Evolutionary conservation across 177 flowering plant species (phyloP).

Genomic region (Viscum album): DNA sequence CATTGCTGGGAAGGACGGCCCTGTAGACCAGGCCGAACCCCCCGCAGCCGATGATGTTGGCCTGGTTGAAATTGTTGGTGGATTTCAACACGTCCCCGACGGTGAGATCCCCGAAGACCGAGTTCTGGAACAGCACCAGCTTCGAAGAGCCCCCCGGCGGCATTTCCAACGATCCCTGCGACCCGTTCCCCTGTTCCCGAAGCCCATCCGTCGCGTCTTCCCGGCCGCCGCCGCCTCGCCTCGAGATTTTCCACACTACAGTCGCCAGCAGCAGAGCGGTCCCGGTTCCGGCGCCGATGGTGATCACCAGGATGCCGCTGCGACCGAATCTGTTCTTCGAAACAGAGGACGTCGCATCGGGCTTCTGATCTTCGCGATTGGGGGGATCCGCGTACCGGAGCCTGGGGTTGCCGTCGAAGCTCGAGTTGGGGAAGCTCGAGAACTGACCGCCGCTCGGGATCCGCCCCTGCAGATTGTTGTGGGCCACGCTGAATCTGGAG

Average conservation of each 20-base stretch:
- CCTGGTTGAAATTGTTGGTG: constrained; percentile 46
- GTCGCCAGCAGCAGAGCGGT: constrained; percentile 43
- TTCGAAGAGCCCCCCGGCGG: constrained; percentile 28
- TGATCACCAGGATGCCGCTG: constrained; percentile 38
- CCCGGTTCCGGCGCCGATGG: constrained; percentile 46
- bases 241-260: constrained; percentile 34
- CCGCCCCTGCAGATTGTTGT: constrained; percentile 51
- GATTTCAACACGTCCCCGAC: constrained; percentile 51
- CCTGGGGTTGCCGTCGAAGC: constrained; percentile 68
- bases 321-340: constrained; percentile 22
- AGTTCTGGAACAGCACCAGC: constrained; percentile 50
- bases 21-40: constrained; percentile 53
- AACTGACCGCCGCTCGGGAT: constrained; percentile 68
- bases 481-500: constrained; percentile 70
- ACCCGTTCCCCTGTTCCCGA: constrained; percentile 35
- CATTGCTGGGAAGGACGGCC: constrained; percentile 51
- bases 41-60: constrained; percentile 40
- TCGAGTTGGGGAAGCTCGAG: constrained; percentile 55
- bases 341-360: constrained; percentile 17
- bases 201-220: constrained; percentile 26
- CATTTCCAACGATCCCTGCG: constrained; percentile 34
- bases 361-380: constrained; percentile 24
- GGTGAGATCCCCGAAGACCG: constrained; percentile 50
- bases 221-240: constrained; percentile 23
- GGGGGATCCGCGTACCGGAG: constrained; percentile 43